Evolutionary conservation across 116 monocot genomes (phyloP).

Genomic region (Trichopus zeylanicus): DNA sequence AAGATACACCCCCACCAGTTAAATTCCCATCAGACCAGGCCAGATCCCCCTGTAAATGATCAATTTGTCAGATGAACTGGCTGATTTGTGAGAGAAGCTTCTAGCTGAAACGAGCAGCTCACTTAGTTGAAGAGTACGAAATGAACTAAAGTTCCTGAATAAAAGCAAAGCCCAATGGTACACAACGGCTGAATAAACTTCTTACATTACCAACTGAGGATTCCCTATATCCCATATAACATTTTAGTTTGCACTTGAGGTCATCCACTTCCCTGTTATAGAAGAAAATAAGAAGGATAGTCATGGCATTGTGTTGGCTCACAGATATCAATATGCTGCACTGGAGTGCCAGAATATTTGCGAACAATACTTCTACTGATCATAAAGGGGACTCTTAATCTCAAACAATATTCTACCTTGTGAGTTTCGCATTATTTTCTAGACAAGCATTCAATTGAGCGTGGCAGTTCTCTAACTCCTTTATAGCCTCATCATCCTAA

Average conservation of each 20-base stretch:
- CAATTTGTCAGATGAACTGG: no score
- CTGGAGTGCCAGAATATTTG: no score
- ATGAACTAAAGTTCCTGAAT: no score
- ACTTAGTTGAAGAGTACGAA: no score
- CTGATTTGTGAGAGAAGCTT: no score
- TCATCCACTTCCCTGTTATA: constrained; percentile 21
- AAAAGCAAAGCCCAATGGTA: no score
- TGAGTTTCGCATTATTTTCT: constrained; percentile 16
- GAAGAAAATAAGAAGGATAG: neutral
- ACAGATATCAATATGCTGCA: no score
- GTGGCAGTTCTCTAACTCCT: constrained; percentile 17
- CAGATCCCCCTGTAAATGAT: no score
- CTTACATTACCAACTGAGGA: neutral
- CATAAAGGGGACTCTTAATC: neutral
- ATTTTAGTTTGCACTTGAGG: constrained; percentile 8
- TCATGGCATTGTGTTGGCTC: neutral
- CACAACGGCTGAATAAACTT: neutral
- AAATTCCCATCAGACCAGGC: no score
- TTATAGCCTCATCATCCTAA: constrained; percentile 14
- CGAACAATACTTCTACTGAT: neutral
- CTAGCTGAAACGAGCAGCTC: no score
- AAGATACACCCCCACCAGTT: no score
- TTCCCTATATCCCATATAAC: neutral
- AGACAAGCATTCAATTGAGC: constrained; percentile 17
- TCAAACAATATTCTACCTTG: constrained; percentile 13